Percentiles rank a stretch among this genome's conserved stretches.
Conservation (phyloP, 2,329 filamentous ascomycete species). For the Cladosporium sp. region DNA sequence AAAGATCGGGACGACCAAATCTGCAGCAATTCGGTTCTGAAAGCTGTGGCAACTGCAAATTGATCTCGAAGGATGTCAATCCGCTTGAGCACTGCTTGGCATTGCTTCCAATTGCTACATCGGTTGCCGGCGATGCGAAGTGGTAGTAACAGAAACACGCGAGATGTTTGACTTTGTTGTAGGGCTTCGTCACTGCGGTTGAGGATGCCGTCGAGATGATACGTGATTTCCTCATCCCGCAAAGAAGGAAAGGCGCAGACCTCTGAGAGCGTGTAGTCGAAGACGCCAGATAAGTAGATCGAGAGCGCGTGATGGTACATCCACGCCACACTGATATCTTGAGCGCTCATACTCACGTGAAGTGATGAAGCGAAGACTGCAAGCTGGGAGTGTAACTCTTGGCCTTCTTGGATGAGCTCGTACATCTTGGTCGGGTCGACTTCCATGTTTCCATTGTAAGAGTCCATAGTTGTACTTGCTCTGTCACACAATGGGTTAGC, state of each 20-base stretch:
- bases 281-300: neutral
- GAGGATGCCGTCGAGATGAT: neutral
- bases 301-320: neutral
- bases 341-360: neutral
- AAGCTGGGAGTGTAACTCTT: neutral
- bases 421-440: neutral
- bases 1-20: neutral
- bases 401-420: neutral
- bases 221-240: neutral
- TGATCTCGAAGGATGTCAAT: neutral
- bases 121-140: slow-evolving; percentile 5
- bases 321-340: neutral
- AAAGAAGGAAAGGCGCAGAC: neutral
- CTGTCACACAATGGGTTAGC: neutral
- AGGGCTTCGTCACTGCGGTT: neutral
- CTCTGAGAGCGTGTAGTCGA: neutral
- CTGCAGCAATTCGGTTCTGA: neutral
- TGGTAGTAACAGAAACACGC: neutral
- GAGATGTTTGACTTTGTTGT: neutral
- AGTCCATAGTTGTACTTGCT: neutral
- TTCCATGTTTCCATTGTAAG: neutral
- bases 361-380: neutral
- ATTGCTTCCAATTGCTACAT: neutral
- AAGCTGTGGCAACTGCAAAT: neutral
- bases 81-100: neutral